Percentiles rank a stretch among this genome's conserved stretches.
These are phyloP conservation scores for Calonectria pauciramosa DNA, from an alignment of 2,329 filamentous ascomycete species.

Conservation along the genomic window DNA sequence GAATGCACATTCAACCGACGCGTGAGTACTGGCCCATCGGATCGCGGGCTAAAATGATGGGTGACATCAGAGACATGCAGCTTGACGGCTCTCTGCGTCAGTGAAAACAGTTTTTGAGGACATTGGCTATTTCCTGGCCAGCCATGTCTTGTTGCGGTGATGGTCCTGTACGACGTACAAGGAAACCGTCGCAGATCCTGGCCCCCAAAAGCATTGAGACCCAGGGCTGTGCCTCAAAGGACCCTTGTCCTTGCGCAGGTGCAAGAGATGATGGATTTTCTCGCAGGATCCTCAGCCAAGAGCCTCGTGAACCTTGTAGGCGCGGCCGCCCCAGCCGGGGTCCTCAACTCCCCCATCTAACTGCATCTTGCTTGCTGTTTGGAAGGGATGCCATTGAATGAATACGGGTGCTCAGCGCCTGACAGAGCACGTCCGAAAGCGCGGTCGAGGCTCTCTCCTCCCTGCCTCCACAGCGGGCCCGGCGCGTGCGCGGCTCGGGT, in stretches of 20 bases:
- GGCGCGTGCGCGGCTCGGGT: conserved; percentile 37
- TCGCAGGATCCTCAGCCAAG: conserved; percentile 16
- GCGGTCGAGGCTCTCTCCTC: conserved; percentile 17
- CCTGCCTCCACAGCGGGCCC: conserved; percentile 26
- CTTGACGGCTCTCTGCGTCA: conserved; percentile 15
- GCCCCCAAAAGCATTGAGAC: conserved; percentile 15
- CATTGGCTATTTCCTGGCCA: conserved; percentile 7
- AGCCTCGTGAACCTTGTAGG: conserved; percentile 16
- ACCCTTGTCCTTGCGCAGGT: conserved; percentile 22
- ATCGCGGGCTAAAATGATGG: not conserved
- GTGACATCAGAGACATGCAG: conserved; percentile 16
- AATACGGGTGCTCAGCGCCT: not conserved
- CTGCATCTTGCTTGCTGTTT: not conserved
- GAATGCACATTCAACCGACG: not conserved
- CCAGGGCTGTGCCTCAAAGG: conserved; percentile 12
- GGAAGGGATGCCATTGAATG: not conserved
- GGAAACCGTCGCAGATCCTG: conserved; percentile 18
- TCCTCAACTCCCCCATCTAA: not conserved
- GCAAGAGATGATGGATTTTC: conserved; percentile 6
- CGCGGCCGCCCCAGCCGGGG: not conserved
- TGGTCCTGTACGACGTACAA: conserved; percentile 1
- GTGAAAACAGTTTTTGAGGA: not conserved
- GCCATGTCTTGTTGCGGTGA: conserved; percentile 24
- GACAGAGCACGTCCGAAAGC: conserved; percentile 6
- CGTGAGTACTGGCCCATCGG: not conserved